These are phyloP conservation scores for Capniomyces stellatus DNA, from an alignment of 371 early-diverging fungal genomes.

Conservation along the genomic window DNA sequence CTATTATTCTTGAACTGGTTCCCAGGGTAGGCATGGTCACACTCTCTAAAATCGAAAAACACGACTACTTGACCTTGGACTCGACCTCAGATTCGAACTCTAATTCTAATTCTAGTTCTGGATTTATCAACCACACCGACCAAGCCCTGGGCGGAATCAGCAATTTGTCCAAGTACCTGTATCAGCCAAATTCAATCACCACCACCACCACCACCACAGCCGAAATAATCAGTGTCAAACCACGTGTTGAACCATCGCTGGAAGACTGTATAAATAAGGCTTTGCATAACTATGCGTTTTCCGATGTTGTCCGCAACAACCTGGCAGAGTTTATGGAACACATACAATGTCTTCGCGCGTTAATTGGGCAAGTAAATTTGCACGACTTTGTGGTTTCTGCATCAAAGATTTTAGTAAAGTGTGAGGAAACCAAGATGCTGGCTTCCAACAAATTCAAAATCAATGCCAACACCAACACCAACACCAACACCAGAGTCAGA, in stretches of 20 bases:
- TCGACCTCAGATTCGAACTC: too few species aligned
- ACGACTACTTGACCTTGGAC: too few species aligned
- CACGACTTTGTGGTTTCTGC: constrained; percentile 4
- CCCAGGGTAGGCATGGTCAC: constrained; percentile 29
- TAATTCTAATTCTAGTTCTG: too few species aligned
- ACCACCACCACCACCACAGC: too few species aligned
- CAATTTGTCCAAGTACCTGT: too few species aligned
- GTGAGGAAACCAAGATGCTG: too few species aligned
- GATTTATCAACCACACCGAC: too few species aligned
- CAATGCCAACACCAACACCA: neutral
- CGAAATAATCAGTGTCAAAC: too few species aligned
- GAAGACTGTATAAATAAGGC: constrained; percentile 1
- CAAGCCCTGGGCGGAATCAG: too few species aligned
- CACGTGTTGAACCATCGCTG: neutral
- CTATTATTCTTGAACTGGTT: constrained; percentile 28
- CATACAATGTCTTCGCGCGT: constrained; percentile 19
- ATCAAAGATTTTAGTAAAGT: neutral
- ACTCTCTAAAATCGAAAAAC: constrained; percentile 12
- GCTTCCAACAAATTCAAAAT: neutral
- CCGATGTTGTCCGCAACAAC: constrained; percentile 1
- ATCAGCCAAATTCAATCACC: too few species aligned
- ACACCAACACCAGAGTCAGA: neutral
- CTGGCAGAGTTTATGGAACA: constrained; percentile 9
- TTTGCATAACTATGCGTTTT: neutral
- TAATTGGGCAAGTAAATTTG: constrained; percentile 5